These are phyloP conservation scores for Termitomyces sp. DNA, from an alignment of 768 basidiomycete genomes.

Conservation along the genomic window DNA sequence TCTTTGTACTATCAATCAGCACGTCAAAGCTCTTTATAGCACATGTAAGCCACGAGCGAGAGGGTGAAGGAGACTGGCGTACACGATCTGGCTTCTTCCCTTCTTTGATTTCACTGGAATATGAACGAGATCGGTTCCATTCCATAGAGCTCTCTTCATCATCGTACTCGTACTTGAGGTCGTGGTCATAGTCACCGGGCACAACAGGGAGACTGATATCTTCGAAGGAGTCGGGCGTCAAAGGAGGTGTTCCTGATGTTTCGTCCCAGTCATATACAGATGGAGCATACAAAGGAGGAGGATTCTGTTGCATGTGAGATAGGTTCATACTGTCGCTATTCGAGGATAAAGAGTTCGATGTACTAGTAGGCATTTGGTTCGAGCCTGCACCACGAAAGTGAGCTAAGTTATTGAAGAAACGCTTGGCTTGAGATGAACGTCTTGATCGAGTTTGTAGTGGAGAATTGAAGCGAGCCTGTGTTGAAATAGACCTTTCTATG, in stretches of 20 bases:
- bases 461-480: slow-evolving; percentile 21
- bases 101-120: slow-evolving; percentile 34
- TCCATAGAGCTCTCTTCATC: slow-evolving; percentile 16
- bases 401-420: slow-evolving; percentile 20
- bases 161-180: slow-evolving; percentile 14
- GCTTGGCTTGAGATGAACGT: slow-evolving; percentile 22
- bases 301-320: not conserved
- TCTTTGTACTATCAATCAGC: slow-evolving; percentile 13
- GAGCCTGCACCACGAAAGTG: slow-evolving; percentile 17
- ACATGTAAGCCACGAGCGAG: slow-evolving; percentile 9
- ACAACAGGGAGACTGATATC: slow-evolving; percentile 8
- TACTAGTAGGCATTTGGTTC: slow-evolving; percentile 4
- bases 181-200: slow-evolving; percentile 9
- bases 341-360: not conserved
- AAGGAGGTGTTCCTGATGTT: slow-evolving; percentile 23
- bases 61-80: slow-evolving; percentile 20
- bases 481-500: slow-evolving; percentile 19
- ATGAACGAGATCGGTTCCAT: slow-evolving; percentile 16
- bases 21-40: slow-evolving; percentile 12
- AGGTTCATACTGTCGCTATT: not conserved
- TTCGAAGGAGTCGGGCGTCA: slow-evolving; percentile 26
- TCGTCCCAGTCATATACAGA: slow-evolving; percentile 10
- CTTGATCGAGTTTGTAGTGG: slow-evolving; percentile 17
- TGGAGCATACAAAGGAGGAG: slow-evolving; percentile 5
- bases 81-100: slow-evolving; percentile 36